A percentile compares a stretch with the other conserved stretches of the same genome.
Evolutionary conservation across 1,284 basidiomycete genomes (phyloP).

Genomic region (Erythrobasidium hasegawianum): DNA sequence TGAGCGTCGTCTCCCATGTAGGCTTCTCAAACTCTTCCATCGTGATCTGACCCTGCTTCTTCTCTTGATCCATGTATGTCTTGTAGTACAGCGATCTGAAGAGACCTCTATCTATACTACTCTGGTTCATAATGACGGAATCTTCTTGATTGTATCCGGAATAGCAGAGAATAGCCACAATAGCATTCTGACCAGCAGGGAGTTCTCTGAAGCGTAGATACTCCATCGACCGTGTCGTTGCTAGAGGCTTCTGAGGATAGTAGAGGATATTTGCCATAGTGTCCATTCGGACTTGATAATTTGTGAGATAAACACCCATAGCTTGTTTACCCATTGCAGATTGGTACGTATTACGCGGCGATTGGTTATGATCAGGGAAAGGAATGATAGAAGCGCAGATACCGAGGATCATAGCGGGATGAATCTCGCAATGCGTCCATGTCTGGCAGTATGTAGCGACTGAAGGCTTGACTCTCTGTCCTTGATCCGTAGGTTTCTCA

Average conservation of each 20-base stretch:
- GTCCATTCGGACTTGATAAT: conserved; percentile 93
- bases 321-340: conserved; percentile 99
- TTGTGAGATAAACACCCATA: conserved; percentile 97
- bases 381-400: conserved; percentile 98
- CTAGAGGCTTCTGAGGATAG: conserved; percentile 98
- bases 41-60: conserved; percentile 88
- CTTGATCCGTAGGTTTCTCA: conserved; percentile 57
- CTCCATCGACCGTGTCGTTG: conserved; percentile 97
- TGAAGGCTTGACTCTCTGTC: conserved; percentile 76
- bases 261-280: conserved; percentile 98
- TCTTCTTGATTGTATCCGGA: conserved; percentile 99
- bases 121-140: conserved; percentile 99
- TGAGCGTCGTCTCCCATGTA: conserved; percentile 82
- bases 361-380: conserved; percentile 99
- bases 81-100: conserved; percentile 99
- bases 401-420: conserved; percentile 97
- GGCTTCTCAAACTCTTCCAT: conserved; percentile 98
- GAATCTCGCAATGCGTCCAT: conserved; percentile 99
- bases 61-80: conserved; percentile 94
- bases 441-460: conserved; percentile 64
- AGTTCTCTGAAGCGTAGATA: conserved; percentile 96
- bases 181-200: conserved; percentile 95
- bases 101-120: conserved; percentile 92
- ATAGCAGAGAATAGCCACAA: conserved; percentile 97
- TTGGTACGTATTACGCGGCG: conserved; percentile 98